Evolutionary conservation across 1,139 yeast species (phyloP).

Genomic region (Debaryomycetaceae sp.): DNA sequence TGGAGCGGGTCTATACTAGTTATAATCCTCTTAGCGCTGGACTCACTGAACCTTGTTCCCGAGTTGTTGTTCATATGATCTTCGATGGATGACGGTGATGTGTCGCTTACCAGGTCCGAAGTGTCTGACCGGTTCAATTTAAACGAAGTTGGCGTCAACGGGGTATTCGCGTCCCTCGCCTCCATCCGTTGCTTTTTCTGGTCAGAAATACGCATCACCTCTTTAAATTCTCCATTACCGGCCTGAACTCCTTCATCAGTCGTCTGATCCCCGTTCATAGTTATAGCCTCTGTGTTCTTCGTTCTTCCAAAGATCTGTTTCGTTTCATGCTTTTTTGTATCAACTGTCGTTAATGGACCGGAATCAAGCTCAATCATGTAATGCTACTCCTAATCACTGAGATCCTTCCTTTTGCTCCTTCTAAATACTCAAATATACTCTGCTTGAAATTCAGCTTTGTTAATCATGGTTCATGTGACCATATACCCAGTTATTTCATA

Average conservation of each 20-base stretch:
- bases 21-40: background rate
- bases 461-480: background rate
- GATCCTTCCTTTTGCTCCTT: background rate
- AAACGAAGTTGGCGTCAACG: slow-evolving; percentile 34
- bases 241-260: background rate
- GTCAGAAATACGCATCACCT: background rate
- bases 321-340: background rate
- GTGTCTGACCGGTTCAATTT: slow-evolving; percentile 23
- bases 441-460: background rate
- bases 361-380: background rate
- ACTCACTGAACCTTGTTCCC: background rate
- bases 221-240: background rate
- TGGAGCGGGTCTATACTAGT: slow-evolving; percentile 2
- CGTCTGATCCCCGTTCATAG: background rate
- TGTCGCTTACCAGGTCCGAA: slow-evolving; percentile 28
- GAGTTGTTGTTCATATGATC: slow-evolving; percentile 5
- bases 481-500: background rate
- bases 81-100: slow-evolving; percentile 32
- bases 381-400: background rate
- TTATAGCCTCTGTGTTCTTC: background rate
- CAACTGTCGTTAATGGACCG: background rate
- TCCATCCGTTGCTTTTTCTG: background rate
- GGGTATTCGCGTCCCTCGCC: slow-evolving; percentile 7
- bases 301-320: background rate
- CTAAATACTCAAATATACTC: background rate